Conservation (phyloP, 306 rosid species). For the Gleditsia sinensis region DNA sequence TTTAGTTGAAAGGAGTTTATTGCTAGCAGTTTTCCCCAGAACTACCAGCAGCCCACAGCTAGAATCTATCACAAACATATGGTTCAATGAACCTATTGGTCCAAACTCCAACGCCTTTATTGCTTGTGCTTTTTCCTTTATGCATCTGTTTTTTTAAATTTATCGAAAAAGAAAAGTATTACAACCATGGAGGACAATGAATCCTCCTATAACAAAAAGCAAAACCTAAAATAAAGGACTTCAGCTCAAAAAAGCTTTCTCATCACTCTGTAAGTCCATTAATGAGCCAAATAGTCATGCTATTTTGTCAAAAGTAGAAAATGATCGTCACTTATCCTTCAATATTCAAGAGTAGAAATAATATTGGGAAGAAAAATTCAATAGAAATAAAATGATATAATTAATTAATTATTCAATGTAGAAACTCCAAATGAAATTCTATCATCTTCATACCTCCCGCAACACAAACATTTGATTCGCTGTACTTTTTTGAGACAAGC, state of each 20-base stretch:
- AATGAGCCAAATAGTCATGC: not conserved
- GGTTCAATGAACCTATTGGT: not conserved
- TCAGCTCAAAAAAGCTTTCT: not conserved
- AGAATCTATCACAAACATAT: not conserved
- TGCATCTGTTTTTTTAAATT: not conserved
- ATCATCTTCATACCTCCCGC: slow-evolving; percentile 80
- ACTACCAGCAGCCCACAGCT: slow-evolving; percentile 5
- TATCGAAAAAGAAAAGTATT: not conserved
- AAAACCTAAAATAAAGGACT: not conserved
- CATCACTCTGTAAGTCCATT: not conserved
- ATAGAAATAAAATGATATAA: slow-evolving; percentile 13
- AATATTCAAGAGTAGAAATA: slow-evolving; percentile 16
- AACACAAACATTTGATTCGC: slow-evolving; percentile 78
- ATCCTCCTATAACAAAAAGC: not conserved
- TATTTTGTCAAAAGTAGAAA: slow-evolving; percentile 4
- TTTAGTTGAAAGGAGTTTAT: slow-evolving; percentile 6
- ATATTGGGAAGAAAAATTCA: not conserved
- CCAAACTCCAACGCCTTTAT: not conserved
- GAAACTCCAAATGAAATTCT: slow-evolving; percentile 32
- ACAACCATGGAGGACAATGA: not conserved
- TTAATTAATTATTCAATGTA: not conserved
- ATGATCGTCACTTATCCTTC: slow-evolving; percentile 8
- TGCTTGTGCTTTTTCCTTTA: not conserved
- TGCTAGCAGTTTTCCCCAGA: slow-evolving; percentile 9
- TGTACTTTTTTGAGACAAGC: slow-evolving; percentile 52